Evolutionary conservation across 1,139 yeast genomes (phyloP), one percentile per base, ranked within the genome.

Genomic region (Nakaseomyces nivariensis): DNA sequence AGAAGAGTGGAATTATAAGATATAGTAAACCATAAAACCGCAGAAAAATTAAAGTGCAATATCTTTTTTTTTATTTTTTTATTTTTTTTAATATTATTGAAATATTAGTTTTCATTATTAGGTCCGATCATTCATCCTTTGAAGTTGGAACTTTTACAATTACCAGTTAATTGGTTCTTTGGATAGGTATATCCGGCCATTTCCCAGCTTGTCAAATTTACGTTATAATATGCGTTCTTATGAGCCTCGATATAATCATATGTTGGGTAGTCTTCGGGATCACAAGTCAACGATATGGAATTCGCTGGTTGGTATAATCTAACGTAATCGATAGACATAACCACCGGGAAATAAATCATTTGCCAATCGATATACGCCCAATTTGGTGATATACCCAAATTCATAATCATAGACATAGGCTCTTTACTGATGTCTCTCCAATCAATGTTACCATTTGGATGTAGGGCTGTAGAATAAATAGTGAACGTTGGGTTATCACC

Each of bases 341-440:
- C 74, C 3, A 77, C 75, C 0, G 96, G 96, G 75, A 87, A 86
- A 40, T 67, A 63, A 45, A 87, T 67, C 11, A 79, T 72, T 36
- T 77, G 74, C 94, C 95, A 85, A 64, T 85, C 85, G 55, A 87
- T 85, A 63, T 83, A 82, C 1, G 87, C 83, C 95, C 95, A 87
- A 50, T 80, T 78, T 55, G 81, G 80, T 6, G 95, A 86, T 48
- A 87, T 68, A 66, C 94, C 96, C 66, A 87, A 67, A 65, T 87
- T 87, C 72, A 87, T 64, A 55, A 88, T 72, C 37, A 88, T 72
- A 1, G 88, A 74, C 95, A 88, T 85, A 53, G 96, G 96, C 64
- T 88, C 96, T 65, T 83, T 82, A 13, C 92, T 75, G 46, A 88
- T 76, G 51, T 74, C 66, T 62, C 96, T 77, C 79, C 82, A 78